A percentile compares a stretch with the other conserved stretches of the same genome.
These are phyloP conservation scores for Pleurotus giganteus DNA, from an alignment of 768 basidiomycete genomes.

Conservation along the genomic window DNA sequence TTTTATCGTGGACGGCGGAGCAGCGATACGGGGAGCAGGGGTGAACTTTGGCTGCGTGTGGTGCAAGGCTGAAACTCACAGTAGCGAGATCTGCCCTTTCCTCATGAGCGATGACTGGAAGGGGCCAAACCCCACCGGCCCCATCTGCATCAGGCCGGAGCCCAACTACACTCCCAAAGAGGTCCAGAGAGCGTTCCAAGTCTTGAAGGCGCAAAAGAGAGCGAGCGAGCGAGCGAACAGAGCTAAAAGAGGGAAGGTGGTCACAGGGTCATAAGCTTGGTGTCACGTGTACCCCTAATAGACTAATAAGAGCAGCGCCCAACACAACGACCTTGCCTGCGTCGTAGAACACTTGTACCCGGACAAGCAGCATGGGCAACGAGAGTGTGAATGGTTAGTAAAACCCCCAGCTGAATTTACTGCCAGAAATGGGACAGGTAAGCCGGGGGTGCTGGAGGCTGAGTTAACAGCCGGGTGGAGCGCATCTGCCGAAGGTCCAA, in stretches of 20 bases:
- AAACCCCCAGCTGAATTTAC: neutral
- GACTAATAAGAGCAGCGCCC: too few relatives aligned
- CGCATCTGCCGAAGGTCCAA: too few relatives aligned
- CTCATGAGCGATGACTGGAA: neutral
- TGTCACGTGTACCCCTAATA: too few relatives aligned
- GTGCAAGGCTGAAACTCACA: constrained; percentile 1
- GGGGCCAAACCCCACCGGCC: neutral
- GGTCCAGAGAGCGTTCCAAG: neutral
- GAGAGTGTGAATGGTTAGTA: too few relatives aligned
- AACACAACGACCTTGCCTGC: too few relatives aligned
- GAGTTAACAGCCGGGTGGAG: constrained; percentile 1
- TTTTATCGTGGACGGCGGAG: neutral
- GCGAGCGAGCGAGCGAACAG: too few relatives aligned
- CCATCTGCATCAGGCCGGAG: neutral
- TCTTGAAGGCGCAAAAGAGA: neutral
- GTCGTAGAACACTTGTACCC: too few relatives aligned
- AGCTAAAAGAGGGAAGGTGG: too few relatives aligned
- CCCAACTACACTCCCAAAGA: neutral
- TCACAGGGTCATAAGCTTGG: too few relatives aligned
- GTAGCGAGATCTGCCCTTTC: neutral
- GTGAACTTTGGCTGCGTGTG: neutral
- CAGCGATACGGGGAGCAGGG: neutral
- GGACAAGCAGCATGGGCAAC: too few relatives aligned
- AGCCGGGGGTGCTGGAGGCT: neutral
- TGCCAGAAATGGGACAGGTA: neutral